Evolutionary conservation across 2,329 filamentous ascomycete genomes (phyloP), one percentile per base, ranked within the genome.

Genomic region (Hymenoscyphus linearis): DNA sequence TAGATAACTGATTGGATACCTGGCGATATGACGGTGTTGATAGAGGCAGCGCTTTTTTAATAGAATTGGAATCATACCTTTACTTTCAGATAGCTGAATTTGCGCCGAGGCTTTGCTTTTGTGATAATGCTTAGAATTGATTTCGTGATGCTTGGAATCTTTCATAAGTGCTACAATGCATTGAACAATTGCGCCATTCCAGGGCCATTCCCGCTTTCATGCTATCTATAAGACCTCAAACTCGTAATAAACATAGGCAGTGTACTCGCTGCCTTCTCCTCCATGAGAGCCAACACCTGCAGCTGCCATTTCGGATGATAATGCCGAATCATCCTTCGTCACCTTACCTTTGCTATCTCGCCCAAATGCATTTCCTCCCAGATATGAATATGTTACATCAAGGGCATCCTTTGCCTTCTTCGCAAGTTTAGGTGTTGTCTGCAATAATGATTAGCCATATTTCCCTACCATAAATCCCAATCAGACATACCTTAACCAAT

Each of bases 191-290:
- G 60, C 67, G 63, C 65, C 64, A 65, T 61, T 40, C 37, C 25
- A 53, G 52, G 53, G 47, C 60, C 36, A 63, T 31, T 22, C 44
- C 54, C 27, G 57, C 26, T 22, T 58, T 52, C 57, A 53, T 57
- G 40, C 53, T 62, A 66, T 65, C 68, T 72, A 74, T 72, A 73
- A 68, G 67, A 98, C 86, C 73, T 95, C 90, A 73, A 98, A 90
- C 74, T 96, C 91, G 77, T 98, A 99, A 80, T 93, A 97, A 73
- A 98, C 95, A 76, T 96, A 99, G 47, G 95, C 89, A 63, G 91
- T 95, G 79, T 98, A 99, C 74, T 97, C 92, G 68, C 84, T 81
- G 59, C 87, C 87, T 62, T 92, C 90, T 18, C 85, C 85, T 13
- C 85, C 86, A 36, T 82, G 78, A 0, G 79, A 76, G 26, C 80